Conservation (phyloP, 805 yeast species). For the Dipodascopsis tothii region DNA sequence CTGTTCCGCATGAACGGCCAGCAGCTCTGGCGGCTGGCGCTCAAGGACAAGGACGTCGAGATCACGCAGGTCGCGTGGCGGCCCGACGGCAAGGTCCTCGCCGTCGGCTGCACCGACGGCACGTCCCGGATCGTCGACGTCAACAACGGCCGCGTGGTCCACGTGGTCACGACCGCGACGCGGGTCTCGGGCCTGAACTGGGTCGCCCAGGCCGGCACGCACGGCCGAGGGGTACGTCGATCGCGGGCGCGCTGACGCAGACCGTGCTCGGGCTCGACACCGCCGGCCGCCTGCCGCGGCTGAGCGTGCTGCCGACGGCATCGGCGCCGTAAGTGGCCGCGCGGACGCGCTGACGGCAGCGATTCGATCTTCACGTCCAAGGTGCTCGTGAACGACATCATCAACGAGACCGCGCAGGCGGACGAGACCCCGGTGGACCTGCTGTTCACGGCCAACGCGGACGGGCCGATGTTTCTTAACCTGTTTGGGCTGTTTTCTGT, state of each 20-base stretch:
- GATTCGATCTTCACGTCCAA: conserved; percentile 16
- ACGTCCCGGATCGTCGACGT: conserved; percentile 15
- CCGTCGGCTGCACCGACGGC: conserved; percentile 19
- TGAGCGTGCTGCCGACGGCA: conserved; percentile 10
- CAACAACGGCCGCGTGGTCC: conserved; percentile 14
- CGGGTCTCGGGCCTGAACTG: conserved; percentile 10
- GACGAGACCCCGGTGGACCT: conserved; percentile 10
- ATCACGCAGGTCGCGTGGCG: conserved; percentile 14
- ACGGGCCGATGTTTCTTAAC: conserved; percentile 3
- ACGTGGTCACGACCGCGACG: conserved; percentile 1
- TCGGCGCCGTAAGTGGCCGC: conserved; percentile 8
- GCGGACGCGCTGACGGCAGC: background rate
- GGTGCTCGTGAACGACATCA: conserved; percentile 10
- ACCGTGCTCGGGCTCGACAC: conserved; percentile 10
- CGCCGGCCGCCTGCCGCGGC: conserved; percentile 8
- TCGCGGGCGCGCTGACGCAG: conserved; percentile 1
- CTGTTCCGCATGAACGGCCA: conserved; percentile 22
- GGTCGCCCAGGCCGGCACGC: conserved; percentile 10
- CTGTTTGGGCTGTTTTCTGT: conserved; percentile 18
- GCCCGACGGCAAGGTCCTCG: conserved; percentile 20
- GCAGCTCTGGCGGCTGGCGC: conserved; percentile 19
- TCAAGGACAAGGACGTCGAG: conserved; percentile 5
- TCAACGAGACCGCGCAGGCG: conserved; percentile 4
- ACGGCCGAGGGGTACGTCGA: too few relatives aligned
- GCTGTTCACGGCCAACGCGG: conserved; percentile 4